Base-by-base conservation (phyloP, 495 filamentous ascomycete species). In the Amphirosellinia nigrospora region DNA sequence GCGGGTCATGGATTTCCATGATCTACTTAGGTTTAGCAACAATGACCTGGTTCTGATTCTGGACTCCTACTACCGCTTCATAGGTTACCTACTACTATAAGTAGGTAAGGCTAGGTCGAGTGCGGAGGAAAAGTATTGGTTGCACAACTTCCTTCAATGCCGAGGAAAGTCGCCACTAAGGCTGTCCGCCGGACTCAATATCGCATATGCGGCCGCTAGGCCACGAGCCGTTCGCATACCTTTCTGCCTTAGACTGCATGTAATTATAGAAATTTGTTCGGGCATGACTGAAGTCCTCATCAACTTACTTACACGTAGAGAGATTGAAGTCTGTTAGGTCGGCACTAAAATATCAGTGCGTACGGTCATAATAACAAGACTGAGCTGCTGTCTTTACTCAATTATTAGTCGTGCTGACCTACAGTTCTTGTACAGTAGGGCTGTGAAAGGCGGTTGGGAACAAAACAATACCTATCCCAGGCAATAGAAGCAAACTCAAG, bases 391-490 rank as follows among this genome's bases (percentile, higher is more conserved):
- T 7, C 32, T n/a, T 28, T 53, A 53, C 26, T 53, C 23, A 11
- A 30, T 53, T 23, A 13, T 53, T 30, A 36, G 55, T 58, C 55
- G 55, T 58, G 55, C 55, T 58, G 55, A 34, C 32, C n/a, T 28
- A 28, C 21, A 52, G 23, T 4, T 52, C n/a, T 10, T 50, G 46
- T 21, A n/a, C n/a, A n/a, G n/a, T n/a, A n/a, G n/a, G n/a, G n/a
- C n/a, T n/a, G 11, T 5, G 9, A 50, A 21, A 56, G 48, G 30
- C 53, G n/a, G 28, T 30, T 56, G 28, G 53, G 16, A 56, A 52
- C 21, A 52, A 52, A 56, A 58, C 32, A 58, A 58, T 34, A 58
- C 55, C 30, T 39, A 38, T n/a, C 63, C 63, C n/a, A 13, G 63
- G 45, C 19, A 19, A 50, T 65, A 65, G 21, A n/a, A 65, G 63